Evolutionary conservation across 2,329 filamentous ascomycete genomes (phyloP), one percentile per base, ranked within the genome.

Genomic region (Fusarium fracticaudum): DNA sequence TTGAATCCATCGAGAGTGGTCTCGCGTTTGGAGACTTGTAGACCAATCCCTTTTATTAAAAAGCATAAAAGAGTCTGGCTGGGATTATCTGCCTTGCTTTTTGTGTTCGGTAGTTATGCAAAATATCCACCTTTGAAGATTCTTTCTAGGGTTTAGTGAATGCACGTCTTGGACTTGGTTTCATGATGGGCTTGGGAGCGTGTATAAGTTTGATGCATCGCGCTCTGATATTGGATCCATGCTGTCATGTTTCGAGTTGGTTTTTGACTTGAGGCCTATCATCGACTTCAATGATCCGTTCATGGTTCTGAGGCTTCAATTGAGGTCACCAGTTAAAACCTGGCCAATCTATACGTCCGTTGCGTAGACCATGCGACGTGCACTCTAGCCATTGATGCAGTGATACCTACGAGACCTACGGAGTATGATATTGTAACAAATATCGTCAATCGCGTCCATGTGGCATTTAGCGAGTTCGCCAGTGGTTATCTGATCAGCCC

Each of bases 1-100:
- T 22, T 35, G 47, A 60, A 66, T 45, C 61, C 53, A n/a, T 38
- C 12, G 20, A 55, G 43, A 69, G 35, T 47, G 43, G 44, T 40
- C 40, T 61, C 72, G 72, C 72, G 72, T 72, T 57, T 66, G 60
- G 64, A 45, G 38, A 35, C 38, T 48, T 73, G 40, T 47, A 74
- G 53, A 51, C 72, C 72, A 74, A 74, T 74, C 67, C 63, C 47
- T 59, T 62, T 55, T 38, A 38, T 5, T 50, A 29, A 64, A 33
- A 51, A 20, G 35, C 38, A 66, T 24, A 51, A 48, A 71, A 59
- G 18, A 60, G 60, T 62, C 43, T 68, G 63, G 59, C 60, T 59
- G n/a, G 55, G 55, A 17, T 45, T 31, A 54, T 43, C 13, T 61
- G 20, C 24, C 24, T 31, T 54, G 57, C 41, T 48, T 67, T 50